A percentile compares a stretch with the other conserved stretches of the same genome.
phyloP scores from a whole-genome alignment of 2,329 filamentous ascomycete species.

The Ceratocystis cacaofunesta region DNA sequence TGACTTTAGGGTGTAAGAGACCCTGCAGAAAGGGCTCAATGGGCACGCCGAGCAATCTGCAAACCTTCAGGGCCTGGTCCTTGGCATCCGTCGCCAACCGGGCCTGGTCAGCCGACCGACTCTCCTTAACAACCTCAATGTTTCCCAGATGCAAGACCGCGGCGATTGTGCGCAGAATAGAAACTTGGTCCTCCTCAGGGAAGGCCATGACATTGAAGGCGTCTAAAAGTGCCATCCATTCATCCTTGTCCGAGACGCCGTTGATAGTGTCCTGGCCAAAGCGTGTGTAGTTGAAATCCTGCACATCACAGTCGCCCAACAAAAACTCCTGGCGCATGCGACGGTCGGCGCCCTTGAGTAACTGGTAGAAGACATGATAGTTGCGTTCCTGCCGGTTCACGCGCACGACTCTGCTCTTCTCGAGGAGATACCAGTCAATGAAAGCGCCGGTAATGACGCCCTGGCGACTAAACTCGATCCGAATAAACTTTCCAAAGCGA shows the following conservation, averaged over 20 bases:
- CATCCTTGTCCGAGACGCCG: conserved; percentile 76
- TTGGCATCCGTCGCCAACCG: conserved; percentile 62
- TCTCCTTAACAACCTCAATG: conserved; percentile 78
- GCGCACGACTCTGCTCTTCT: conserved; percentile 93
- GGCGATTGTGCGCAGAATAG: conserved; percentile 75
- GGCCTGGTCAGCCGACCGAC: conserved; percentile 79
- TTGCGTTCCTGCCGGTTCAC: conserved; percentile 81
- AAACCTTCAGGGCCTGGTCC: conserved; percentile 62
- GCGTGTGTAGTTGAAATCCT: conserved; percentile 82
- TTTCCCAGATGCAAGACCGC: conserved; percentile 91
- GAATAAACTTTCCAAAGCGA: conserved; percentile 94
- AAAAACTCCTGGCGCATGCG: conserved; percentile 63
- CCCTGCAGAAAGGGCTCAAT: conserved; percentile 76
- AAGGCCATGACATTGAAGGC: conserved; percentile 94
- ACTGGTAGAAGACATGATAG: conserved; percentile 95
- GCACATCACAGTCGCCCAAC: conserved; percentile 57
- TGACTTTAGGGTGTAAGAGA: conserved; percentile 80
- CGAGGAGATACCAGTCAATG: conserved; percentile 95
- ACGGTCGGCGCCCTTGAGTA: conserved; percentile 67
- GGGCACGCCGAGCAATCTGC: conserved; percentile 69
- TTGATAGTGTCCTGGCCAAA: conserved; percentile 83
- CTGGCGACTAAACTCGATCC: conserved; percentile 79
- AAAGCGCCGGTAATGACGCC: conserved; percentile 91
- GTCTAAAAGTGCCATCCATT: conserved; percentile 82
- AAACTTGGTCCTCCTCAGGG: conserved; percentile 63